Base-by-base conservation (phyloP, 305 asterid genomes). In the Plantago coronopus region DNA sequence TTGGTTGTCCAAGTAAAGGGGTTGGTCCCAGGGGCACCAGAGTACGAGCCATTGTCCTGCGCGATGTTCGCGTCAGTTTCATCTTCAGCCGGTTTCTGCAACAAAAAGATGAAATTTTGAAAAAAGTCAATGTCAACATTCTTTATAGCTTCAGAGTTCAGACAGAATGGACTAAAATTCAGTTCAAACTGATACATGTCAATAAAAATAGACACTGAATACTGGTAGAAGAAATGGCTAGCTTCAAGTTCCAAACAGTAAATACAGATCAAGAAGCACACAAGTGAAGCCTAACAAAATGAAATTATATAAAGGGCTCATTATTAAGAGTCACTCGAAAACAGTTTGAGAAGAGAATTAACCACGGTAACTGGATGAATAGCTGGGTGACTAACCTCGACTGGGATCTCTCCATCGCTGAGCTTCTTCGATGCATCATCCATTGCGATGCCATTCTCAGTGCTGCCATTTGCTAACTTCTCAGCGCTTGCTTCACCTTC, bases 331-430 rank as follows among this genome's bases (percentile, higher is more conserved):
- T 27, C 7, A 27, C 0, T 8, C 4, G 34, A 27, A 27, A 0
- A 27, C 34, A 27, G 2, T 27, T 27, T 27, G 34, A 27, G 4
- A 27, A 27, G 34, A 27, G 5, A 27, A 27, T 27, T 27, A 27
- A n/a, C 34, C 7, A 27, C 34, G 34, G 34, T 27, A 27, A 5
- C 7, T 27, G 34, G 34, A 27, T 20, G 17, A n/a, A 20, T 34
- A 12, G 15, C 7, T 11, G 3, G 22, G 45, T 19, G n/a, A 57
- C 38, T 20, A 43, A 81, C 87, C 82, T 81, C 51, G 44, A 45
- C 46, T 56, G 70, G 51, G 65, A 16, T 64, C 56, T 75, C 67
- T 55, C 46, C 29, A 18, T 54, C 47, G 34, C 49, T 47, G 7
- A 64, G 67, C 60, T 72, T 75, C 20, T 46, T 62, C 6, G 31